Base-by-base conservation (phyloP, 345 rosid genomes). In the Cardiospermum halicacabum region DNA sequence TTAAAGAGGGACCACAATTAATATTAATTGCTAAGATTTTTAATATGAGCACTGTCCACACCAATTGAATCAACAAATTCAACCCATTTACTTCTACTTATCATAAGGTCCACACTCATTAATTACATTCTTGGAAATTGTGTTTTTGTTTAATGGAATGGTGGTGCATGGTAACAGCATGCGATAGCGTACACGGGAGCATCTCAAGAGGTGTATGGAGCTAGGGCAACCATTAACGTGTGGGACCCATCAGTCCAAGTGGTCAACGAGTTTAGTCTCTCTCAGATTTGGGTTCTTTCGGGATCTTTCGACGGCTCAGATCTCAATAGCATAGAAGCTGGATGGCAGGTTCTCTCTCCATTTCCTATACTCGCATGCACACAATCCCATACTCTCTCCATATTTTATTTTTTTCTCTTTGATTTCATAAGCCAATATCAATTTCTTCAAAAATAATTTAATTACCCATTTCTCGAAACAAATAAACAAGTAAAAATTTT, bases 301-400 rank as follows among this genome's bases (percentile, higher is more conserved):
- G 97, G 99, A 59, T 87, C 96, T 48, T 95, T 95, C 70, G 98
- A 85, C 72, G 96, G 96, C 68, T 60, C 95, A 63, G 97, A 95
- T 83, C 97, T 95, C 77, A 95, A 95, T 74, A 95, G 99, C 62
- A 91, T 95, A n/a, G 99, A 95, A 81, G 98, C 98, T 73, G 99
- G 99, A 49, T 95, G 97, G 99, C 99, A 95, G 99, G 99, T 95
- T 72, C 78, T 68, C 56, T 76, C 67, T 72, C 77, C 74, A 70
- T 53, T 55, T 67, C 74, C 78, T 55, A 60, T 37, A 50, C 73
- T 25, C 21, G 32, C 64, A 18, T 60, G 72, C 73, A 55, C 68
- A 47, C 13, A 30, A 69, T 66, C 54, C 65, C 8, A 36, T 15
- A 49, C 28, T 27, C 28, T 39, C 11, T 13, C 1, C 26, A 13